Percentiles rank a stretch among this genome's conserved stretches.
These are phyloP conservation scores for Leccinum arenicola DNA, from an alignment of 768 basidiomycete genomes.

Conservation along the genomic window DNA sequence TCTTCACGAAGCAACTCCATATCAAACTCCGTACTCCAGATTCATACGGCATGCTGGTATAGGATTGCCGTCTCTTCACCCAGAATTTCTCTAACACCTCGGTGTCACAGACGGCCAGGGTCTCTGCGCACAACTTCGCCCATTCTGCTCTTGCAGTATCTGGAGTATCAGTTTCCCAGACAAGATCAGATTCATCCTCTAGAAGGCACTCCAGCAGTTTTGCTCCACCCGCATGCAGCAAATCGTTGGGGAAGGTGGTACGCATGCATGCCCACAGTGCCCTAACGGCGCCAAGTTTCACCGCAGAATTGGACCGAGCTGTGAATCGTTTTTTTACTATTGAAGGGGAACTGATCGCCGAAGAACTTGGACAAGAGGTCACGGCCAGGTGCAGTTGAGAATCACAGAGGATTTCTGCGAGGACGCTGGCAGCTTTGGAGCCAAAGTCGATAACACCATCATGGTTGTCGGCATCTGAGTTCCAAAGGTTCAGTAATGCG, in stretches of 20 bases:
- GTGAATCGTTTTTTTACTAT: conserved; percentile 4
- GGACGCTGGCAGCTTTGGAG: conserved; percentile 38
- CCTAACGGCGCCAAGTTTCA: conserved; percentile 57
- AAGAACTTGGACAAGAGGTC: conserved; percentile 21
- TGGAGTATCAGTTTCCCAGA: conserved; percentile 40
- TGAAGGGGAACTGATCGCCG: conserved; percentile 5
- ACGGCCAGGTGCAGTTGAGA: conserved; percentile 40
- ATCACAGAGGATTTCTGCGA: conserved; percentile 50
- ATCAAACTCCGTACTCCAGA: conserved; percentile 44
- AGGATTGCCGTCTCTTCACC: conserved; percentile 28
- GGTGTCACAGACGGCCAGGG: conserved; percentile 44
- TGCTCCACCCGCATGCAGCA: conserved; percentile 44
- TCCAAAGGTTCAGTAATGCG: conserved; percentile 7
- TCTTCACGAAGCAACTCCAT: conserved; percentile 56
- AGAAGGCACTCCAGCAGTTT: conserved; percentile 49
- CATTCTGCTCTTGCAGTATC: conserved; percentile 52
- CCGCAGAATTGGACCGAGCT: conserved; percentile 38
- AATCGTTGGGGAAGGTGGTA: conserved; percentile 38
- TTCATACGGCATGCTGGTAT: conserved; percentile 32
- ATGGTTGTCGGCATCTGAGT: conserved; percentile 43
- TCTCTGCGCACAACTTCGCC: conserved; percentile 59
- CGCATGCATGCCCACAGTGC: conserved; percentile 56
- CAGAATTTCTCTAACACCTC: conserved; percentile 55
- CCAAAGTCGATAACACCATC: conserved; percentile 39
- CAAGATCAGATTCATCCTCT: conserved; percentile 44